Evolutionary conservation across 2,329 filamentous ascomycete species (phyloP), one percentile per base, ranked within the genome.

Genomic region (Gnomoniopsis sp.): DNA sequence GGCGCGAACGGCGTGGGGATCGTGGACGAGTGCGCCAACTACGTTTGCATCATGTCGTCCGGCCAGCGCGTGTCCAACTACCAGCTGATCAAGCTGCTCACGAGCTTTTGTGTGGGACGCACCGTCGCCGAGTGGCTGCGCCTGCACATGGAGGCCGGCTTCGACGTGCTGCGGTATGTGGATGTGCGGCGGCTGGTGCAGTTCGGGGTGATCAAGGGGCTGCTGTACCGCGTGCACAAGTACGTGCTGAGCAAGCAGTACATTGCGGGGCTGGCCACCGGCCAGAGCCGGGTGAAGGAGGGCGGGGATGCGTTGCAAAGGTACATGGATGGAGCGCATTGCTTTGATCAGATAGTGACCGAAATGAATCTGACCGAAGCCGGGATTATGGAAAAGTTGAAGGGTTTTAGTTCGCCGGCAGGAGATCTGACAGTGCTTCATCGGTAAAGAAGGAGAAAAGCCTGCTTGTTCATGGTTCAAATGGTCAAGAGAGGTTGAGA

Each of bases 151-250:
- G 84, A 88, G 44, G 76, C 78, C 49, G 85, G 84, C 0, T 79
- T 87, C 62, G 80, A 86, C 59, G 80, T 89, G 43, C 80, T 97
- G 10, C 79, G 82, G 14, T 88, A 88, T 68, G 86, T 99, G 58
- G 95, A 99, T 71, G 86, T 97, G 57, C 86, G 95, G 14, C 88
- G 95, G 30, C 88, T 99, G 63, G 91, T 98, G 63, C 96, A 96
- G 60, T 99, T 98, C 68, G 95, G 93, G 58, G 84, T 97, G 60
- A 96, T 98, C 72, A 98, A 98, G 75, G 93, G 93, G 17, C 90
- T 96, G 65, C 76, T 99, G 23, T 97, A 97, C 73, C 86, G 95
- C 36, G 88, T 97, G 44, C 91, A 98, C 75, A 96, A 95, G 71
- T 96, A 96, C 70, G 89, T 91, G 30, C 84, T 96, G 1, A 86